phyloP scores from a whole-genome alignment of 371 early-diverging fungal genomes.

The Umbelopsis sp. region DNA sequence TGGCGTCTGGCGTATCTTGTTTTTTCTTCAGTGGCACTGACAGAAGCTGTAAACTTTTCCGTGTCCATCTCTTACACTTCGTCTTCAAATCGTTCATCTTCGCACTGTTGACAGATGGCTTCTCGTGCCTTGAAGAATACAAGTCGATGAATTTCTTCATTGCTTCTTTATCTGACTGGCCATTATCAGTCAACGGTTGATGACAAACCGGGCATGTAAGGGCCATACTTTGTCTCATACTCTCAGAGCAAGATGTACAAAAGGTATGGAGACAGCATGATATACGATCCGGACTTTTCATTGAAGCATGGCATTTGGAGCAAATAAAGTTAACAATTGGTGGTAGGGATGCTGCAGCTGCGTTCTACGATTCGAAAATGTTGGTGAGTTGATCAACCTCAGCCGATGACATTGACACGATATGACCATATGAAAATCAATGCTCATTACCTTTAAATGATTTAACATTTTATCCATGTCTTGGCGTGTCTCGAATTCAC shows the following conservation, averaged over 20 bases:
- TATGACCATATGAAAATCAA: not conserved
- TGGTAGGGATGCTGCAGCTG: not conserved
- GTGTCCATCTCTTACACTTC: not conserved
- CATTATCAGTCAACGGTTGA: not conserved
- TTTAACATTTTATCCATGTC: not conserved
- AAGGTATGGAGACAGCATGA: not conserved
- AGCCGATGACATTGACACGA: not conserved
- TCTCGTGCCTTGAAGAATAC: not conserved
- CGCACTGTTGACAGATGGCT: not conserved
- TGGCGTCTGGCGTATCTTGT: no score
- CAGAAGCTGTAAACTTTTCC: not conserved
- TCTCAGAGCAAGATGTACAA: not conserved
- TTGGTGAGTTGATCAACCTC: not conserved
- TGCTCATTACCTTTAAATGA: not conserved
- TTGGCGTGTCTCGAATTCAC: conserved; percentile 8
- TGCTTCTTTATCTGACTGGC: not conserved
- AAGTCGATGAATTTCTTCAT: conserved; percentile 3
- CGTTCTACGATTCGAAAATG: not conserved
- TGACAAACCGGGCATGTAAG: not conserved
- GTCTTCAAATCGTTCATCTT: not conserved
- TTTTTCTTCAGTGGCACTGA: no score
- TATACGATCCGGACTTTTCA: not conserved
- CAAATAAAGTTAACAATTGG: not conserved
- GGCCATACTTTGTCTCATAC: not conserved
- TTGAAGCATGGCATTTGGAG: not conserved